These are phyloP conservation scores for Didymella pomorum DNA, from an alignment of 2,329 filamentous ascomycete species.

Conservation along the genomic window DNA sequence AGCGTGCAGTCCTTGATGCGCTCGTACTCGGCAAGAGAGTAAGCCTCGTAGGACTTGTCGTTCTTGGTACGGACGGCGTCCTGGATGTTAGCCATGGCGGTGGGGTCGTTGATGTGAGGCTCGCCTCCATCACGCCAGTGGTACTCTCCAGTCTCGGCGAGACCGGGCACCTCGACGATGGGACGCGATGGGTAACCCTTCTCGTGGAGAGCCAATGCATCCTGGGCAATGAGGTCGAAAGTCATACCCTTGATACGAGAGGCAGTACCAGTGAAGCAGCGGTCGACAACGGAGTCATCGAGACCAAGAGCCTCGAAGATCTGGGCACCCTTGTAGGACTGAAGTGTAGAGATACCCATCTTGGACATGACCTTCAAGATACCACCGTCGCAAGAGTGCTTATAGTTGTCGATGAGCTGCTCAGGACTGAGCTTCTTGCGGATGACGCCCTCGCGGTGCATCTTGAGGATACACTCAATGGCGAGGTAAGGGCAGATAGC, in stretches of 20 bases:
- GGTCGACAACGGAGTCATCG: constrained; percentile 89
- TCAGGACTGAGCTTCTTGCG: constrained; percentile 86
- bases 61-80: constrained; percentile 97
- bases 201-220: constrained; percentile 94
- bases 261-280: constrained; percentile 93
- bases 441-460: constrained; percentile 91
- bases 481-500: constrained; percentile 94
- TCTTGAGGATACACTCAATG: constrained; percentile 96
- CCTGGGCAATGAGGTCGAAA: constrained; percentile 91
- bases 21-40: constrained; percentile 91
- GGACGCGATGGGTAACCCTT: constrained; percentile 85
- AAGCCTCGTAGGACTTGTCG: constrained; percentile 97
- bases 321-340: constrained; percentile 96
- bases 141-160: constrained; percentile 94
- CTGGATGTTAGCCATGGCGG: constrained; percentile 94
- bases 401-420: constrained; percentile 91
- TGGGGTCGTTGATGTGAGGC: constrained; percentile 92
- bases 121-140: constrained; percentile 98
- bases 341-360: constrained; percentile 97
- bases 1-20: constrained; percentile 97
- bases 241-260: constrained; percentile 94
- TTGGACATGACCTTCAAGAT: constrained; percentile 99
- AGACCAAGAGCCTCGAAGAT: constrained; percentile 97
- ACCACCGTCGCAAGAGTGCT: constrained; percentile 93
- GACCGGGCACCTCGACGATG: constrained; percentile 78